Percentiles rank a stretch among this genome's conserved stretches.
Evolutionary conservation across 148 eudicot genomes (phyloP).

Genomic region (Tetragonia tetragonoides): DNA sequence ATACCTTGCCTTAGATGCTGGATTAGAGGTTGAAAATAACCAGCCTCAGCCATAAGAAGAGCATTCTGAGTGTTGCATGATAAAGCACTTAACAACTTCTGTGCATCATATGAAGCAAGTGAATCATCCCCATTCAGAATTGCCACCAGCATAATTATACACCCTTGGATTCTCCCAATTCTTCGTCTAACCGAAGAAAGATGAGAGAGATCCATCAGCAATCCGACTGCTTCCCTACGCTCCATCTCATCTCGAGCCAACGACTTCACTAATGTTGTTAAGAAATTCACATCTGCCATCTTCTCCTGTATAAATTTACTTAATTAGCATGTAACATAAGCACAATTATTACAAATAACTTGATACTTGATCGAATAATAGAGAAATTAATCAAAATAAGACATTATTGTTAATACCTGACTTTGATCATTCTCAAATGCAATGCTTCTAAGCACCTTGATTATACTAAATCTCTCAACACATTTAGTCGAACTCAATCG

Average conservation of each 20-base stretch:
- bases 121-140: constrained; percentile 68
- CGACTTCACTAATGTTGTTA: constrained; percentile 66
- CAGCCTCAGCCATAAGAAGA: constrained; percentile 97
- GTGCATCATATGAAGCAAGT: constrained; percentile 62
- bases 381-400: background rate
- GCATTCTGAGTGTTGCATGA: constrained; percentile 83
- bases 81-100: constrained; percentile 49
- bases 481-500: constrained; percentile 55
- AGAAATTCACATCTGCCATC: constrained; percentile 58
- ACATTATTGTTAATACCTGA: constrained; percentile 41
- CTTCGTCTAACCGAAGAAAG: constrained; percentile 52
- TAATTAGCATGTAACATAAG: background rate
- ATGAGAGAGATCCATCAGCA: constrained; percentile 54
- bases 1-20: constrained; percentile 83
- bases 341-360: no score
- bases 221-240: constrained; percentile 75
- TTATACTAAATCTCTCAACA: constrained; percentile 48
- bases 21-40: constrained; percentile 75
- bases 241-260: constrained; percentile 65
- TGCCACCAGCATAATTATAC: constrained; percentile 79
- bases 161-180: constrained; percentile 82
- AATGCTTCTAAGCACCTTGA: constrained; percentile 56
- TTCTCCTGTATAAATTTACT: constrained; percentile 47
- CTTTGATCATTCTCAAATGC: constrained; percentile 34
- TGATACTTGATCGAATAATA: no score